Percentiles rank a stretch among this genome's conserved stretches.
Evolutionary conservation across 805 yeast species (phyloP).

Genomic region (Zygosaccharomyces gambellarensis): DNA sequence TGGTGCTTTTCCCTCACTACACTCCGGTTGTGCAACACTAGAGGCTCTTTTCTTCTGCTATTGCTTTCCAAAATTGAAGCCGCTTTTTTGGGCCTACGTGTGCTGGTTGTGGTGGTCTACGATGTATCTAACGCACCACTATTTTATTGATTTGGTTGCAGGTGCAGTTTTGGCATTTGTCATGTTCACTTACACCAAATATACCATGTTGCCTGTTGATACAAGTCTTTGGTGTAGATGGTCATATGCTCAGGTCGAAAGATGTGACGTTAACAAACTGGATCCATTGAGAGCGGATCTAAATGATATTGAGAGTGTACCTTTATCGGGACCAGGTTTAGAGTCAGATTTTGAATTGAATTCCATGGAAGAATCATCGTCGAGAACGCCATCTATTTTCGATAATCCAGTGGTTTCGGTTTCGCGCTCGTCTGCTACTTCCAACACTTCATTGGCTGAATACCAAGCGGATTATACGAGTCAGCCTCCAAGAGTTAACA

Average conservation of each 20-base stretch:
- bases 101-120: slow-evolving; percentile 98
- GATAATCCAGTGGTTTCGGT: slow-evolving; percentile 30
- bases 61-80: slow-evolving; percentile 67
- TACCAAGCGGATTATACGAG: slow-evolving; percentile 11
- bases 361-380: slow-evolving; percentile 18
- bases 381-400: slow-evolving; percentile 31
- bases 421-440: slow-evolving; percentile 35
- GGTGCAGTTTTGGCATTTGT: slow-evolving; percentile 80
- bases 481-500: slow-evolving; percentile 20
- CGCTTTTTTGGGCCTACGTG: slow-evolving; percentile 72
- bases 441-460: slow-evolving; percentile 33
- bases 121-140: slow-evolving; percentile 96
- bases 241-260: slow-evolving; percentile 49
- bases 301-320: slow-evolving; percentile 34
- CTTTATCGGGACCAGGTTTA: slow-evolving; percentile 23
- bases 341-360: slow-evolving; percentile 27
- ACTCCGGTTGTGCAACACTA: slow-evolving; percentile 91
- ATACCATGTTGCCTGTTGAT: slow-evolving; percentile 61
- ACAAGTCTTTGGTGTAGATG: slow-evolving; percentile 59
- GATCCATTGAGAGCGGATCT: slow-evolving; percentile 36
- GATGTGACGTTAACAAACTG: slow-evolving; percentile 28
- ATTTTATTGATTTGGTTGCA: slow-evolving; percentile 88
- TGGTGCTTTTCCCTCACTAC: slow-evolving; percentile 87
- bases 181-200: slow-evolving; percentile 65
- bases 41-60: slow-evolving; percentile 83